Percentiles rank a stretch among this genome's conserved stretches.
phyloP scores from a whole-genome alignment of 2,329 filamentous ascomycete species.

The Pestalotiopsis fici region DNA sequence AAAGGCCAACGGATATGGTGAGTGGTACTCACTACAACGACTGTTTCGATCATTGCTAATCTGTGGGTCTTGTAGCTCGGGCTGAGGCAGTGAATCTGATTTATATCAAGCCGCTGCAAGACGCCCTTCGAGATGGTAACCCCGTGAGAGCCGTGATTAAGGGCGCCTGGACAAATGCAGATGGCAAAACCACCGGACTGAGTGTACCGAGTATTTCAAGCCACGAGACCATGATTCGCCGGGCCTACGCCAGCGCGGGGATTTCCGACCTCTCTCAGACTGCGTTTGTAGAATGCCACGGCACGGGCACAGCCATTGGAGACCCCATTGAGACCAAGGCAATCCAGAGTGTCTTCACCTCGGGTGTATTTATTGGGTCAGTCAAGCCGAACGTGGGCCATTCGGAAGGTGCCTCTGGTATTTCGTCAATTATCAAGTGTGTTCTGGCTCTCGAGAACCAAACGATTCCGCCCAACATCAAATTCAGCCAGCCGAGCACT shows the following conservation, averaged over 20 bases:
- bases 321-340: conserved; percentile 25
- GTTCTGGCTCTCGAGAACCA: conserved; percentile 39
- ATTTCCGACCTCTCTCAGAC: conserved; percentile 21
- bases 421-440: conserved; percentile 44
- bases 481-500: neutral
- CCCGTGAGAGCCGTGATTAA: conserved; percentile 39
- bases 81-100: conserved; percentile 23
- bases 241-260: conserved; percentile 33
- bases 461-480: conserved; percentile 36
- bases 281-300: conserved; percentile 28
- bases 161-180: conserved; percentile 36
- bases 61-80: neutral
- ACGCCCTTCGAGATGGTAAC: conserved; percentile 43
- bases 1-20: neutral
- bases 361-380: conserved; percentile 23
- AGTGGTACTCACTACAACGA: neutral
- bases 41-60: neutral
- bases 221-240: conserved; percentile 35
- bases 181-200: conserved; percentile 46
- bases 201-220: conserved; percentile 41
- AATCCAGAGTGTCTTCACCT: conserved; percentile 19
- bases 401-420: conserved; percentile 41
- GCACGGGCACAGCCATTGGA: conserved; percentile 22
- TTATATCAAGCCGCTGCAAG: conserved; percentile 34
- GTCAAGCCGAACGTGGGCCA: conserved; percentile 11